Conservation (phyloP, 2,329 filamentous ascomycete species). For the Fusarium guadeloupense region DNA sequence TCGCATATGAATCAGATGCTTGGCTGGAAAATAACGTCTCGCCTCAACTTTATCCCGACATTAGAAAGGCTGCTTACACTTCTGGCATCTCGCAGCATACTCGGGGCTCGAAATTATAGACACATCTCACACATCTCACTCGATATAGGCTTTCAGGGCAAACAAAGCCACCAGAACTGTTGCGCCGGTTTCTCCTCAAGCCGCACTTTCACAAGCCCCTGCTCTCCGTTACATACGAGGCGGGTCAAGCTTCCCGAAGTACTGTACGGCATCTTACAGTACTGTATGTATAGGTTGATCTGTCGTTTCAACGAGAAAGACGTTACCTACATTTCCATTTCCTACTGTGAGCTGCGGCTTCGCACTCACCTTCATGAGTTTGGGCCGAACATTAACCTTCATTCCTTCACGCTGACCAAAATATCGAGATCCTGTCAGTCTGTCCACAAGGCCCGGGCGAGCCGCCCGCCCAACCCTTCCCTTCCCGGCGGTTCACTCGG, state of each 20-base stretch:
- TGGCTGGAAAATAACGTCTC: conserved; percentile 28
- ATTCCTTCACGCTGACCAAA: conserved; percentile 31
- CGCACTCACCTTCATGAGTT: not conserved
- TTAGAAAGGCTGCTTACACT: not conserved
- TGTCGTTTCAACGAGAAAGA: not conserved
- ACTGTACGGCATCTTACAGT: conserved; percentile 24
- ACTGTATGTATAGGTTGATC: not conserved
- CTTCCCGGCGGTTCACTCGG: conserved; percentile 52
- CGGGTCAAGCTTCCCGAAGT: conserved; percentile 26
- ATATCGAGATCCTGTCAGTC: conserved; percentile 43
- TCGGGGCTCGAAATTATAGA: not conserved
- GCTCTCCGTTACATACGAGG: conserved; percentile 40
- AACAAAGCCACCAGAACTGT: conserved; percentile 22
- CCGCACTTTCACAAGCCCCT: conserved; percentile 29
- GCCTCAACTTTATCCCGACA: conserved; percentile 24
- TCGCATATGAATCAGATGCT: conserved; percentile 24
- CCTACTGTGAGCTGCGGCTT: conserved; percentile 3
- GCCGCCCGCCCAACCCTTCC: conserved; percentile 38
- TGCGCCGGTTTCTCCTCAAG: conserved; percentile 18
- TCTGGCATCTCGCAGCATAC: not conserved
- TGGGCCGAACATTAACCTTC: conserved; percentile 14
- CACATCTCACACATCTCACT: conserved; percentile 25
- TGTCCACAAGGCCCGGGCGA: conserved; percentile 34
- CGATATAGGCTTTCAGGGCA: conserved; percentile 17
- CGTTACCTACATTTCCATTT: conserved; percentile 2